A percentile compares a stretch with the other conserved stretches of the same genome.
Evolutionary conservation across 306 rosid genomes (phyloP).

Genomic region (Castanospermum australe): DNA sequence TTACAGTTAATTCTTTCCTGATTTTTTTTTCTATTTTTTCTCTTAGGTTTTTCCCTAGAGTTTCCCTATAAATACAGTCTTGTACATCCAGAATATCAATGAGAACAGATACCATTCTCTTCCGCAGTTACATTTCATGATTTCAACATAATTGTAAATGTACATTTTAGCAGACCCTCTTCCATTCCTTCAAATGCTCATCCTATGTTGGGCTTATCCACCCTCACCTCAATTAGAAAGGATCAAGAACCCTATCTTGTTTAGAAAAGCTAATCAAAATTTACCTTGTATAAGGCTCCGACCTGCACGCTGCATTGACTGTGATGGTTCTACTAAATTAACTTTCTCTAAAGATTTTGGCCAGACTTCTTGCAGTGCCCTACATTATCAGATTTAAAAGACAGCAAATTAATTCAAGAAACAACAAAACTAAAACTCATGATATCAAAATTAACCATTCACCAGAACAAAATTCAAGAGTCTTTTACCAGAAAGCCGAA

Average conservation of each 20-base stretch:
- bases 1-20: too few relatives aligned
- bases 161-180: not conserved
- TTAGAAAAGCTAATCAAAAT: not conserved
- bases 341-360: slow-evolving; percentile 75
- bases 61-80: too few relatives aligned
- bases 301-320: slow-evolving; percentile 93
- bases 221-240: slow-evolving; percentile 15
- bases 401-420: not conserved
- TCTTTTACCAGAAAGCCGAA: slow-evolving; percentile 86
- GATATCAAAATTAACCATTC: slow-evolving; percentile 16
- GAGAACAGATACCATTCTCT: too few relatives aligned
- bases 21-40: too few relatives aligned
- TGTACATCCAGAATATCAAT: too few relatives aligned
- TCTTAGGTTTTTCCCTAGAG: too few relatives aligned
- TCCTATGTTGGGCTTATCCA: not conserved
- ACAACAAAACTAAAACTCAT: not conserved
- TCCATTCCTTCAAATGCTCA: slow-evolving; percentile 5
- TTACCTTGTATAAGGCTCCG: slow-evolving; percentile 82
- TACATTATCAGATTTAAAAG: slow-evolving; percentile 39
- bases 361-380: slow-evolving; percentile 95
- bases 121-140: not conserved
- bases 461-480: slow-evolving; percentile 16
- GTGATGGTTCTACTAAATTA: slow-evolving; percentile 88
- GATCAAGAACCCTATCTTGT: not conserved
- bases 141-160: not conserved